These are phyloP conservation scores for Tylopilus cervinicoccineus DNA, from an alignment of 768 basidiomycete species.

Conservation along the genomic window DNA sequence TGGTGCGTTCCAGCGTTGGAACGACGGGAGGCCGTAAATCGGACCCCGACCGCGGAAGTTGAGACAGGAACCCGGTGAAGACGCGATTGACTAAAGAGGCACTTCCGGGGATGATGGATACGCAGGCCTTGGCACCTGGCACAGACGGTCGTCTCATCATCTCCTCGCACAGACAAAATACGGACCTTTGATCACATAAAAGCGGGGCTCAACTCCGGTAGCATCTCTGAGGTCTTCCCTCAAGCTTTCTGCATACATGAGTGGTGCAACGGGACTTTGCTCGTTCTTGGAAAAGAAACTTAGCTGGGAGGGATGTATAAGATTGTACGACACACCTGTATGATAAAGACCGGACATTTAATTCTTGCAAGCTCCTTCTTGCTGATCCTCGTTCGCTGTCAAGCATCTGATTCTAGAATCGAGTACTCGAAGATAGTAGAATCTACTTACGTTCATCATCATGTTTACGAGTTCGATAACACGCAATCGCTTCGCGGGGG, in stretches of 20 bases:
- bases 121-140: conserved; percentile 50
- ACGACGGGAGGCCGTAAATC: conserved; percentile 39
- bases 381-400: conserved; percentile 53
- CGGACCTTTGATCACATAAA: conserved; percentile 63
- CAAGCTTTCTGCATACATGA: conserved; percentile 54
- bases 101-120: conserved; percentile 52
- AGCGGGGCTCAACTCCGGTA: conserved; percentile 40
- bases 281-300: conserved; percentile 48
- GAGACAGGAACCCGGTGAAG: conserved; percentile 56
- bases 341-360: conserved; percentile 60
- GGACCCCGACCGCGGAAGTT: conserved; percentile 48
- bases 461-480: conserved; percentile 52
- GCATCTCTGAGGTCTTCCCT: conserved; percentile 46
- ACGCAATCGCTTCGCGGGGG: conserved; percentile 52
- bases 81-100: conserved; percentile 63
- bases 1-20: conserved; percentile 47
- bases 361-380: conserved; percentile 48
- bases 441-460: conserved; percentile 52
- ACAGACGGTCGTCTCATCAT: not conserved
- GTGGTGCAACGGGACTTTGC: conserved; percentile 47
- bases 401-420: conserved; percentile 1
- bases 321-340: conserved; percentile 48
- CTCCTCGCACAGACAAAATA: not conserved
- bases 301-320: not conserved
- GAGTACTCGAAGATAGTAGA: not conserved